Evolutionary conservation across 2,329 filamentous ascomycete species (phyloP), one percentile per base, ranked within the genome.

Genomic region (Xylariales sp.): DNA sequence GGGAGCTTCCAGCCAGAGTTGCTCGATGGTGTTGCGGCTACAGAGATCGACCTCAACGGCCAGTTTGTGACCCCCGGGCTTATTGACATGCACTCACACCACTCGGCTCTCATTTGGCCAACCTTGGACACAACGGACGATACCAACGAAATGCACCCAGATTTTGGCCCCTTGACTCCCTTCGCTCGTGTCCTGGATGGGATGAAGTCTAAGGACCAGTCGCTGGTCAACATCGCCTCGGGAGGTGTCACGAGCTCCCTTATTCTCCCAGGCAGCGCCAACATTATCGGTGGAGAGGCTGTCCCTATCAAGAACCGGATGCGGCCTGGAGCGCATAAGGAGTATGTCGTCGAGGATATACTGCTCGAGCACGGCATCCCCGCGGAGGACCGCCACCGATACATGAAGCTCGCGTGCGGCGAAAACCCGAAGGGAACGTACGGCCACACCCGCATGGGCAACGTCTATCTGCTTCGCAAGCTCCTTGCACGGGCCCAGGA

Each of bases 351-450:
- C 11, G 63, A 65, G 40, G 65, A 67, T 31, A 46, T 69, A 30
- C 47, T 67, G 10, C 51, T 69, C 12, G 66, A 68, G 49, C 54
- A 60, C 37, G 62, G 61, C 5, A 39, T 67, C 6, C 54, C 57
- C 1, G 18, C 42, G 10, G 40, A 44, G 6, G 51, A 61, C 19
- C 55, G 62, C 4, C 50, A 47, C 15, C 46, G 61, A 19, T 68
- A 66, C 44, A 61, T 70, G 55, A 70, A 70, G 47, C 65, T 69
- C 59, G 67, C 66, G 1, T 65, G 65, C 42, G 67, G 67, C 7
- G 67, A 69, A 47, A 70, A 70, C 42, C 64, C 65, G n/a, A 62
- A 57, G 40, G 21, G 40, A 1, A 41, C 55, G 1, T 66, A 67
- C 44, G 49, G 49, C 5, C 60, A 66, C 34, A 62, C 56, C 4